Evolutionary conservation across 768 basidiomycete genomes (phyloP).

Genomic region (Russula vinacea): DNA sequence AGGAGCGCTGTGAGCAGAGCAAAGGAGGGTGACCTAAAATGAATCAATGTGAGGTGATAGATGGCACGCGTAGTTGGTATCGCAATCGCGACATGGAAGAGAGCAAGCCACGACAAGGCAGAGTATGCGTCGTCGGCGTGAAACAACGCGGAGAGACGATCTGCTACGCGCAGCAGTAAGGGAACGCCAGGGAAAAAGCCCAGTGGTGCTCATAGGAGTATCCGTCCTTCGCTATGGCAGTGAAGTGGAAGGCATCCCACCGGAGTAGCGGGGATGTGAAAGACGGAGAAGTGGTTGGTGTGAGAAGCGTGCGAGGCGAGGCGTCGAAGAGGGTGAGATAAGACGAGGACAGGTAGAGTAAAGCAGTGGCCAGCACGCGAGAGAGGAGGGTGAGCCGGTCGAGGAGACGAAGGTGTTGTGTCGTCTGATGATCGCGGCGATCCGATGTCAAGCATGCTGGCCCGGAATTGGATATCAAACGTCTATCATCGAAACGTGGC

Average conservation of each 20-base stretch:
- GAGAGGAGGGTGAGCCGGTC: constrained; percentile 22
- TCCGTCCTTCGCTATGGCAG: constrained; percentile 57
- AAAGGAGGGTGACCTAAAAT: constrained; percentile 53
- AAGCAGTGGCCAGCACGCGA: neutral
- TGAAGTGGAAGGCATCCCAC: constrained; percentile 90
- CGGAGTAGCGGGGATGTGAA: constrained; percentile 48
- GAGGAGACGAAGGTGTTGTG: constrained; percentile 22
- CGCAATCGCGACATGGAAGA: constrained; percentile 42
- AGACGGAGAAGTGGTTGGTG: constrained; percentile 4
- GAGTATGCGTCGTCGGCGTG: neutral
- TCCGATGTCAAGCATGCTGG: neutral
- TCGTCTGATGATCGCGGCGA: neutral
- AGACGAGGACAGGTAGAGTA: constrained; percentile 20
- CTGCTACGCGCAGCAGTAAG: constrained; percentile 44
- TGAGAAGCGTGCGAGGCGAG: constrained; percentile 19
- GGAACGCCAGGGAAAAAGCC: constrained; percentile 83
- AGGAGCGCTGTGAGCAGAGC: constrained; percentile 62
- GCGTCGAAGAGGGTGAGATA: constrained; percentile 28
- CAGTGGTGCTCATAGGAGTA: constrained; percentile 75
- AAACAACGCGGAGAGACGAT: neutral
- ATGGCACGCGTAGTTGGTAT: constrained; percentile 45
- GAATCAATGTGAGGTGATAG: constrained; percentile 56
- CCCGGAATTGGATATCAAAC: neutral
- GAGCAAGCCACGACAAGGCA: constrained; percentile 27
- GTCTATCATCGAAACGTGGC: too few species aligned